These are phyloP conservation scores for Thelonectria rubi DNA, from an alignment of 2,329 filamentous ascomycete genomes.

Conservation along the genomic window DNA sequence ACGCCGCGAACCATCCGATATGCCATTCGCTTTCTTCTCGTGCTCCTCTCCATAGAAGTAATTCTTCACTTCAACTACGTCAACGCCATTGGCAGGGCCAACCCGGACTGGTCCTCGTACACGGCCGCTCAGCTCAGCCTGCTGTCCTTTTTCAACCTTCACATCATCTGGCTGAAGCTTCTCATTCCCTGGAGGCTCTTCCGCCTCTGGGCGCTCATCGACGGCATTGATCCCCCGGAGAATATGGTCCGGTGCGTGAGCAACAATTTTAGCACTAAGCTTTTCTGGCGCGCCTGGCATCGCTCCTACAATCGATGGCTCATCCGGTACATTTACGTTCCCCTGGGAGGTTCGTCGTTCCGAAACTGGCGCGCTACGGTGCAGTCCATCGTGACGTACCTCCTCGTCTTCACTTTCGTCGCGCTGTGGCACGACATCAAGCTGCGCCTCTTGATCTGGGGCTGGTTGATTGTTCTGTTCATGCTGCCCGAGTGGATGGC, in stretches of 20 bases:
- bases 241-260: constrained; percentile 98
- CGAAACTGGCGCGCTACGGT: constrained; percentile 56
- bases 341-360: constrained; percentile 77
- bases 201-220: constrained; percentile 91
- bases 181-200: constrained; percentile 98
- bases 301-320: constrained; percentile 95
- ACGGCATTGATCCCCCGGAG: constrained; percentile 93
- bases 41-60: constrained; percentile 88
- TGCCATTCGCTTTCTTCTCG: constrained; percentile 80
- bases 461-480: constrained; percentile 95
- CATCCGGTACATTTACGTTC: constrained; percentile 92
- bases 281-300: constrained; percentile 98
- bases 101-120: constrained; percentile 83
- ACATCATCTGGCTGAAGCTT: constrained; percentile 97
- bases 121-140: constrained; percentile 87
- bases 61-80: constrained; percentile 93
- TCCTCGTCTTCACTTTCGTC: constrained; percentile 93
- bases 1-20: constrained; percentile 78
- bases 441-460: constrained; percentile 90
- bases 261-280: constrained; percentile 89
- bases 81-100: constrained; percentile 85
- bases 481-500: constrained; percentile 88
- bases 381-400: constrained; percentile 76
- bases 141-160: constrained; percentile 94
- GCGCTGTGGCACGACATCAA: constrained; percentile 98